These are phyloP conservation scores for Pyrrhoderma lamaoense DNA, from an alignment of 1,284 basidiomycete genomes.

Conservation along the genomic window DNA sequence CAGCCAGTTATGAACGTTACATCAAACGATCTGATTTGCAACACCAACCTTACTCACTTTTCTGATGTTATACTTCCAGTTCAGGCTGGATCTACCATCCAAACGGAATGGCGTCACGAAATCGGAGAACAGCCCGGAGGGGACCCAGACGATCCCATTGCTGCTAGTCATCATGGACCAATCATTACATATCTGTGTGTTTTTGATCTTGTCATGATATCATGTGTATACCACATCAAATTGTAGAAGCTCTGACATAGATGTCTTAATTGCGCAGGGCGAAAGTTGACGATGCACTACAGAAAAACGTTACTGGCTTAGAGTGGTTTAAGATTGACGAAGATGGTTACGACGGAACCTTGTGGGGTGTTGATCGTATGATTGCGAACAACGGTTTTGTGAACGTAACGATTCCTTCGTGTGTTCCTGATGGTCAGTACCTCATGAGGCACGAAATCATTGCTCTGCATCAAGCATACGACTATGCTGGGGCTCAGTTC, in stretches of 20 bases:
- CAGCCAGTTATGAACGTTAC: conserved; percentile 21
- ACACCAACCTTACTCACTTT: conserved; percentile 19
- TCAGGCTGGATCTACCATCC: conserved; percentile 13
- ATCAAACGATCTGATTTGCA: conserved; percentile 20
- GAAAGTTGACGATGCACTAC: background rate
- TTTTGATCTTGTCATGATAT: background rate
- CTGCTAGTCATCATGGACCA: conserved; percentile 20
- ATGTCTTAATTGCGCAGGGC: background rate
- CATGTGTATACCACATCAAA: conserved; percentile 2
- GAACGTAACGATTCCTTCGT: conserved; percentile 34
- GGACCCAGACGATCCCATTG: conserved; percentile 18
- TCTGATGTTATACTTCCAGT: conserved; percentile 13
- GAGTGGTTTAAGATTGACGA: conserved; percentile 48
- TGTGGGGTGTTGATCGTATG: conserved; percentile 35
- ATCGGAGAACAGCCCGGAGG: conserved; percentile 5
- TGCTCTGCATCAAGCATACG: conserved; percentile 1
- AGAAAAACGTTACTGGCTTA: conserved; percentile 37
- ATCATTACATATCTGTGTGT: conserved; percentile 11
- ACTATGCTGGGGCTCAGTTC: conserved; percentile 19
- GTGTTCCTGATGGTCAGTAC: conserved; percentile 30
- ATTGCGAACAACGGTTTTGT: conserved; percentile 35
- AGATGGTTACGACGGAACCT: conserved; percentile 22
- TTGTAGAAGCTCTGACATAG: background rate
- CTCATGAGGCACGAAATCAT: conserved; percentile 31
- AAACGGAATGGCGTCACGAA: conserved; percentile 17